These are phyloP conservation scores for Thinopyrum elongatum DNA, from an alignment of 176 grass and related monocot species.

Conservation along the genomic window DNA sequence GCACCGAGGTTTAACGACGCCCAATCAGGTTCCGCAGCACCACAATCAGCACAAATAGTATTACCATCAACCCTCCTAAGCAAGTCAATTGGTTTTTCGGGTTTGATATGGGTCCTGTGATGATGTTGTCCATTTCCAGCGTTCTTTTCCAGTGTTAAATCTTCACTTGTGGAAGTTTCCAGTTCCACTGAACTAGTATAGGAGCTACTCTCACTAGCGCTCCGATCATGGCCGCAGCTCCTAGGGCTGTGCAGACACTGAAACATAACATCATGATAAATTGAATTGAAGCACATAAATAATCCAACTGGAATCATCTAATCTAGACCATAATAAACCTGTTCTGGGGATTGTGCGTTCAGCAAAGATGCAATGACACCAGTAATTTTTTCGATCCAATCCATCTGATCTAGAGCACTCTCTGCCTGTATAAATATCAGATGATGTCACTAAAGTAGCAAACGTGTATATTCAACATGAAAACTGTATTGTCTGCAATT, in stretches of 20 bases:
- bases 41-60: slow-evolving; percentile 84
- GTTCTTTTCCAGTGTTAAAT: slow-evolving; percentile 60
- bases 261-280: slow-evolving; percentile 37
- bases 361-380: slow-evolving; percentile 94
- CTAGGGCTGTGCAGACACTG: slow-evolving; percentile 68
- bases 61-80: slow-evolving; percentile 87
- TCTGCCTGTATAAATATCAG: slow-evolving; percentile 69
- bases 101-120: slow-evolving; percentile 57
- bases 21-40: slow-evolving; percentile 90
- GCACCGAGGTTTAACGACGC: slow-evolving; percentile 93
- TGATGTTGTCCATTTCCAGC: slow-evolving; percentile 73
- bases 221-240: slow-evolving; percentile 58
- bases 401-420: slow-evolving; percentile 91
- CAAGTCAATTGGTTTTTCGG: slow-evolving; percentile 89
- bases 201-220: slow-evolving; percentile 75
- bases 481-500: slow-evolving; percentile 5
- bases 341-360: slow-evolving; percentile 78
- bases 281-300: slow-evolving; percentile 38
- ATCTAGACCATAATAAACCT: slow-evolving; percentile 43
- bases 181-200: slow-evolving; percentile 77
- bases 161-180: slow-evolving; percentile 58
- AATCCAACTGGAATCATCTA: slow-evolving; percentile 8
- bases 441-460: slow-evolving; percentile 32
- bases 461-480: slow-evolving; percentile 23
- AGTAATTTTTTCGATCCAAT: slow-evolving; percentile 99